Percentiles rank a stretch among this genome's conserved stretches.
Conservation (phyloP, 1,284 basidiomycete species). For the Tilletia caries region DNA sequence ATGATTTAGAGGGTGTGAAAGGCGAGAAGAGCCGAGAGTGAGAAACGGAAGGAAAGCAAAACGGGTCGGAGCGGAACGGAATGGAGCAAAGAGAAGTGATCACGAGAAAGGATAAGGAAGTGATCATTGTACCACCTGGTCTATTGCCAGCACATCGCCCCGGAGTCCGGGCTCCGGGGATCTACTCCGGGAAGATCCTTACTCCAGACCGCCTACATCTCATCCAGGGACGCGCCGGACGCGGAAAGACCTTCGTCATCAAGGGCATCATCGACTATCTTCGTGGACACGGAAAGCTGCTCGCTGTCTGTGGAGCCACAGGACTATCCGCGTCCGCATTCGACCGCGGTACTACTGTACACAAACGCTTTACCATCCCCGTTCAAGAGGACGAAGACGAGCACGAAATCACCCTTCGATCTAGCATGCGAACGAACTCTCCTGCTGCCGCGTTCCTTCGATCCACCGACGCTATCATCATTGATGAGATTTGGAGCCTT, state of each 20-base stretch:
- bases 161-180: no score
- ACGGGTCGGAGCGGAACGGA: no score
- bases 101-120: no score
- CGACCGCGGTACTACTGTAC: background rate
- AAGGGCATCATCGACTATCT: background rate
- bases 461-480: background rate
- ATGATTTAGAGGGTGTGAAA: no score
- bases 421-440: background rate
- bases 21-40: no score
- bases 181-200: no score
- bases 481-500: background rate
- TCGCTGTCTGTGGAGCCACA: background rate
- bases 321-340: background rate
- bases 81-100: no score
- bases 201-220: background rate
- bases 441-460: background rate
- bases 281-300: background rate
- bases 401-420: background rate
- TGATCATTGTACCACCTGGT: no score
- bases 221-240: background rate
- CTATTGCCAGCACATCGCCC: no score
- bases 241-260: background rate
- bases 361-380: background rate
- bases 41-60: no score
- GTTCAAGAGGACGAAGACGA: background rate